These are phyloP conservation scores for Penicillium nordicum DNA, from an alignment of 2,329 filamentous ascomycete genomes.

Conservation along the genomic window DNA sequence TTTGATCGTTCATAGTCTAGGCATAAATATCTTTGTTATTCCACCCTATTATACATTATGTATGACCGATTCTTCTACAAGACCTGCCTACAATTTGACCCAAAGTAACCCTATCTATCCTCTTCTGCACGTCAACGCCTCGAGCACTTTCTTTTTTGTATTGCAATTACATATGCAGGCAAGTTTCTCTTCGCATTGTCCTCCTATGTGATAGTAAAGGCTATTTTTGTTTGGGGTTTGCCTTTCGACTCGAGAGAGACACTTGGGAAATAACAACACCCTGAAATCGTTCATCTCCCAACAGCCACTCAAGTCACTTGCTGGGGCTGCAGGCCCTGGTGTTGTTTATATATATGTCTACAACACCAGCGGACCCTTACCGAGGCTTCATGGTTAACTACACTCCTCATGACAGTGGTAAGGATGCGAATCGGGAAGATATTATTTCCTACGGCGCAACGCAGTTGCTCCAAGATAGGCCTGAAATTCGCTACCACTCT, in stretches of 20 bases:
- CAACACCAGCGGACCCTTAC: constrained; percentile 72
- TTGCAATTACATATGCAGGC: background rate
- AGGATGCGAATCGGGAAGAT: constrained; percentile 62
- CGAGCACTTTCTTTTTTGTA: background rate
- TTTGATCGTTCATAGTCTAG: background rate
- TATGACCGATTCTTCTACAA: background rate
- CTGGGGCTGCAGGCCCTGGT: constrained; percentile 71
- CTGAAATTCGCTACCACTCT: constrained; percentile 34
- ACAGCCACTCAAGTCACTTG: constrained; percentile 43
- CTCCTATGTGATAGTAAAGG: constrained; percentile 13
- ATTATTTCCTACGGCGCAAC: constrained; percentile 60
- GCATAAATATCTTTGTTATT: background rate
- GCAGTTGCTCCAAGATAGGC: constrained; percentile 36
- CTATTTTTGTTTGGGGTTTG: background rate
- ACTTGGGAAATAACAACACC: background rate
- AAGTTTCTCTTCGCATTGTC: background rate
- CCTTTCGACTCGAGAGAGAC: background rate
- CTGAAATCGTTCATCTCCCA: constrained; percentile 4
- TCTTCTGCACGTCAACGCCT: background rate
- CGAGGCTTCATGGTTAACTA: constrained; percentile 75
- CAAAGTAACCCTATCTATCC: background rate
- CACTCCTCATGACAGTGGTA: constrained; percentile 61
- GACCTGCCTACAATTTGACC: background rate
- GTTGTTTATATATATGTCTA: constrained; percentile 67
- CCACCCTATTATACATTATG: background rate